Conservation (phyloP, 2,329 filamentous ascomycete species). For the Lomentospora prolificans region DNA sequence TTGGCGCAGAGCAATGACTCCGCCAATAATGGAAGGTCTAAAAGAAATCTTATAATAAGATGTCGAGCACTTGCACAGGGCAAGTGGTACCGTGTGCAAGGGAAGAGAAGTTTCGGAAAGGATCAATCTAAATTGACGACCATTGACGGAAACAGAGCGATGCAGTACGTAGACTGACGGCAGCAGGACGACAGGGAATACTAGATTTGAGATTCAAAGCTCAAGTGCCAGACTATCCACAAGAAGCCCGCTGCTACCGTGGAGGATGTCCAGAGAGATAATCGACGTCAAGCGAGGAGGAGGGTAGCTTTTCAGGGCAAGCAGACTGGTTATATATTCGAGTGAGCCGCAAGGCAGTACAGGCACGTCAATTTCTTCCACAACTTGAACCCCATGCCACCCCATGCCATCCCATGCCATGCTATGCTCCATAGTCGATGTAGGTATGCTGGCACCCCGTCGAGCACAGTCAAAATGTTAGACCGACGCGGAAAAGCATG, state of each 20-base stretch:
- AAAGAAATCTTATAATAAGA: neutral
- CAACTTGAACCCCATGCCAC: neutral
- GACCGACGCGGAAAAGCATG: conserved; percentile 1
- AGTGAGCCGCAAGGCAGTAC: neutral
- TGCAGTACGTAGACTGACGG: neutral
- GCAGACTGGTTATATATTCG: conserved; percentile 1
- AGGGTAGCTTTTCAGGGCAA: neutral
- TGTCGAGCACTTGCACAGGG: neutral
- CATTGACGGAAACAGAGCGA: neutral
- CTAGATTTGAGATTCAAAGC: too few relatives aligned
- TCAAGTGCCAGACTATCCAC: too few relatives aligned
- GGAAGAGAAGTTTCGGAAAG: neutral
- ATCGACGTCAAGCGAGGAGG: neutral
- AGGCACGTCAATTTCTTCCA: too few relatives aligned
- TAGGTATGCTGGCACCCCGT: neutral
- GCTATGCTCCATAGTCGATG: neutral
- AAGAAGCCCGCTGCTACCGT: too few relatives aligned
- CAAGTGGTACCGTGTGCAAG: neutral
- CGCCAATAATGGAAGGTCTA: neutral
- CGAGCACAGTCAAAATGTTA: neutral
- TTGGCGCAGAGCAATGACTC: neutral
- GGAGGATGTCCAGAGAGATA: neutral
- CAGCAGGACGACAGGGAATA: too few relatives aligned
- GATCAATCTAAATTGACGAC: neutral
- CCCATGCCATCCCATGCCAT: neutral